phyloP scores from a whole-genome alignment of 331 rosid species.

The Quercus phellos region DNA sequence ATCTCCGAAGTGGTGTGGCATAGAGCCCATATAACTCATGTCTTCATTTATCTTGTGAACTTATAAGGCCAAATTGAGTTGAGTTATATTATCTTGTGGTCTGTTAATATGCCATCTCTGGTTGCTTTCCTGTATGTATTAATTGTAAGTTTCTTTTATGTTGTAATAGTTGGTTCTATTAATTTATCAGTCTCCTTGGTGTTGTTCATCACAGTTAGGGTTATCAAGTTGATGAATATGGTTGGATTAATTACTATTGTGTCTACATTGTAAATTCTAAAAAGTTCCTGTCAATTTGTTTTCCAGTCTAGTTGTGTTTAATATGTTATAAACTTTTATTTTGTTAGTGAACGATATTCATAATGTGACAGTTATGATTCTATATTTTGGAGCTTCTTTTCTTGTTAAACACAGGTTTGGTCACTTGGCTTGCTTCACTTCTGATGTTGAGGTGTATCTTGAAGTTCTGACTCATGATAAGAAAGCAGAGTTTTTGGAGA shows the following conservation, averaged over 20 bases:
- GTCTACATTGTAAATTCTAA: background rate
- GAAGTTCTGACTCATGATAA: conserved; percentile 59
- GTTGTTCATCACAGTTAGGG: background rate
- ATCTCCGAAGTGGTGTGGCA: too few relatives aligned
- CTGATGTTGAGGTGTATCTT: conserved; percentile 72
- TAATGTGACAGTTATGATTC: background rate
- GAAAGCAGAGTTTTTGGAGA: conserved; percentile 56
- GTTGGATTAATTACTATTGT: background rate
- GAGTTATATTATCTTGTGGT: background rate
- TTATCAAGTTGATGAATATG: background rate
- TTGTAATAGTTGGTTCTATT: background rate
- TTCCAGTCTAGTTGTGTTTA: background rate
- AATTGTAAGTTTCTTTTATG: background rate
- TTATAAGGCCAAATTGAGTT: background rate
- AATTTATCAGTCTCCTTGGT: background rate
- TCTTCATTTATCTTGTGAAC: background rate
- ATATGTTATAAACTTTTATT: background rate
- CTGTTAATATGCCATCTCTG: background rate
- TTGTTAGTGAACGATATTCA: background rate
- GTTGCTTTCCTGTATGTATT: background rate
- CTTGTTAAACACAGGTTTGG: conserved; percentile 65
- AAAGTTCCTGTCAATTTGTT: background rate
- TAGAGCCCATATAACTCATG: too few relatives aligned
- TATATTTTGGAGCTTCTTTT: conserved; percentile 15
- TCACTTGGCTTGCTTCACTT: conserved; percentile 77